Base-by-base conservation (phyloP, 768 basidiomycete genomes). In the Kwoniella dendrophila region DNA sequence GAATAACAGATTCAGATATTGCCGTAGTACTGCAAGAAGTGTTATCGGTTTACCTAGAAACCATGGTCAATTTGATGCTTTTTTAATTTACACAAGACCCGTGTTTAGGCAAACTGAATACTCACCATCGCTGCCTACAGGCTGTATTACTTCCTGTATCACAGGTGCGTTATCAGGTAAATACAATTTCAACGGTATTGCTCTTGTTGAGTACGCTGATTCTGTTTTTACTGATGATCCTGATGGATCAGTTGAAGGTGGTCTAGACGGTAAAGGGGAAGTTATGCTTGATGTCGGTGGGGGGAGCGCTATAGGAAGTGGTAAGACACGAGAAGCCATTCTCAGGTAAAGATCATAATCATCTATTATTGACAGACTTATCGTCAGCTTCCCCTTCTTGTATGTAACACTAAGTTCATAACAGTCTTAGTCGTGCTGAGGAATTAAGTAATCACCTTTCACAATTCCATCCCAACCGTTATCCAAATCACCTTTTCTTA, bases 401-500 rank as follows among this genome's bases (percentile, higher is more conserved):
- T 48, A 48, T 48, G 16, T n/a, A n/a, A 63, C 22, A 33, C 38
- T 54, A 56, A 60, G 53, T 14, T 33, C 11, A 12, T 41, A 44
- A 43, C 45, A 33, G 11, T 4, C 34, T 36, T 36, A 8, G 34
- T 7, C n/a, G 16, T 36, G 34, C 8, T 8, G 16, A 36, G 34
- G 26, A 58, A 10, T 18, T 45, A 20, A 24, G 24, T 12, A 81
- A 92, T 81, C 75, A 97, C 95, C 91, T 71, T 92, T 89, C 81
- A 88, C 88, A 66, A 99, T 89, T 7, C 93, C 93, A 71, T 96
- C 92, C 96, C 96, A 99, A 57, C 97, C 85, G 0, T 88, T 92
- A 76, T 99, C 96, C 75, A 98, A 90, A 73, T 98, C 95, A 26
- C 85, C 86, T 78, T 93, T 91, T 56, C 92, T 81, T 33, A 99